Conservation (phyloP, 2,329 filamentous ascomycete species). For the Thielaviopsis ethacetica region DNA sequence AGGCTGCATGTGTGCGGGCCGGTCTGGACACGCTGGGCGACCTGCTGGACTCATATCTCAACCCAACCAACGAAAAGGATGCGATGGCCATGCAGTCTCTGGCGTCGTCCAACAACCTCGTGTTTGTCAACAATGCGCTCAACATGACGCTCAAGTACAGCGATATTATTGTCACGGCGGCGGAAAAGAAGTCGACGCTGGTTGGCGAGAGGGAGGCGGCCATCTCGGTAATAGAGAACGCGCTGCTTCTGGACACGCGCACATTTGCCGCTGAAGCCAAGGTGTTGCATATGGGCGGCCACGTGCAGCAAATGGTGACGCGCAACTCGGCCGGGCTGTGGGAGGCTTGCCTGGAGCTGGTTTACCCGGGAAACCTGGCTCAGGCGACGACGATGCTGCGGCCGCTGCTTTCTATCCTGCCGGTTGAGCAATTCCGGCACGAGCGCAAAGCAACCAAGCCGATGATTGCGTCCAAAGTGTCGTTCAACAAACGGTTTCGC, state of each 20-base stretch:
- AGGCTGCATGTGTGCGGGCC: slow-evolving; percentile 44
- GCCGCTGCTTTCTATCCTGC: slow-evolving; percentile 53
- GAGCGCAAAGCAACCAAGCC: slow-evolving; percentile 28
- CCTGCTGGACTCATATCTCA: slow-evolving; percentile 39
- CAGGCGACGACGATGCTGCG: slow-evolving; percentile 61
- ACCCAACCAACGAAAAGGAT: slow-evolving; percentile 18
- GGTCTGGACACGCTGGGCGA: slow-evolving; percentile 44
- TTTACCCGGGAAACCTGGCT: slow-evolving; percentile 49
- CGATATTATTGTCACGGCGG: slow-evolving; percentile 39
- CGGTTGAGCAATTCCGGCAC: slow-evolving; percentile 56
- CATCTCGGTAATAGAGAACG: slow-evolving; percentile 32
- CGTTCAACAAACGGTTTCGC: slow-evolving; percentile 60
- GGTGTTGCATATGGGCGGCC: slow-evolving; percentile 41
- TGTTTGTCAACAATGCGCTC: slow-evolving; percentile 48
- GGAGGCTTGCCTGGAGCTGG: slow-evolving; percentile 54
- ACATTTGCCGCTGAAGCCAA: slow-evolving; percentile 29
- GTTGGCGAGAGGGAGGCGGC: slow-evolving; percentile 19
- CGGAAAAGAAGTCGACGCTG: slow-evolving; percentile 25
- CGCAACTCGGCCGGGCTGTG: slow-evolving; percentile 63
- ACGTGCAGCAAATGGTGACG: slow-evolving; percentile 49
- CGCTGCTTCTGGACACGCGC: slow-evolving; percentile 31
- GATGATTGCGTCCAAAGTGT: slow-evolving; percentile 32
- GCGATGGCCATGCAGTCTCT: slow-evolving; percentile 16
- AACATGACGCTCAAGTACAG: slow-evolving; percentile 48
- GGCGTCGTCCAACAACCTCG: slow-evolving; percentile 35